Conservation (phyloP, 805 yeast species). For the Saccharomycopsis sp. region DNA sequence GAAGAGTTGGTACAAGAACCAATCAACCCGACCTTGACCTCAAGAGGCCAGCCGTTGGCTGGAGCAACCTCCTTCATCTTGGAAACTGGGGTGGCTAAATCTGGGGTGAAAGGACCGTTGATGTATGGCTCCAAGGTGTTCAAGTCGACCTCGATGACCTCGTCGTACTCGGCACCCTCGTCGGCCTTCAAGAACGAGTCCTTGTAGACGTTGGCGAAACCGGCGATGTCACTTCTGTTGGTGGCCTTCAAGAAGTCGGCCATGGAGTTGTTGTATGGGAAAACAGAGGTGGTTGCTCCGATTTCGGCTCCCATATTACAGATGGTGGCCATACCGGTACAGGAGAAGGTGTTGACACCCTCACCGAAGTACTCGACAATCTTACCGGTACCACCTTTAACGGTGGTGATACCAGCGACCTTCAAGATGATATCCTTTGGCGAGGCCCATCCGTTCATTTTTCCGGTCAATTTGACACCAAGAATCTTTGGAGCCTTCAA, state of each 20-base stretch:
- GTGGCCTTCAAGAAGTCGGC: conserved; percentile 82
- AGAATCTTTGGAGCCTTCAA: conserved; percentile 92
- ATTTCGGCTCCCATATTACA: conserved; percentile 99
- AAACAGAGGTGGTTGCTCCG: conserved; percentile 96
- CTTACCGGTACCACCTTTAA: conserved; percentile 97
- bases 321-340: conserved; percentile 99
- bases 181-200: conserved; percentile 73
- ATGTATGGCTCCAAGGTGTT: conserved; percentile 88
- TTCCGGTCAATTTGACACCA: conserved; percentile 93
- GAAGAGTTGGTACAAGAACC: conserved; percentile 99
- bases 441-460: conserved; percentile 90
- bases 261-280: conserved; percentile 86
- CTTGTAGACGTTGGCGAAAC: conserved; percentile 65
- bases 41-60: conserved; percentile 87
- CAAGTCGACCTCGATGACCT: conserved; percentile 85
- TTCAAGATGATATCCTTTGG: conserved; percentile 94
- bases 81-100: conserved; percentile 92
- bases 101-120: conserved; percentile 98
- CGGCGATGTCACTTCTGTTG: conserved; percentile 76
- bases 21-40: conserved; percentile 88
- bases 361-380: conserved; percentile 96
- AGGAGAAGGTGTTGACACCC: conserved; percentile 86
- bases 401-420: conserved; percentile 91
- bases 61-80: conserved; percentile 77
- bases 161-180: conserved; percentile 89